These are phyloP conservation scores for Ampelomyces quisqualis DNA, from an alignment of 2,329 filamentous ascomycete species.

Conservation along the genomic window DNA sequence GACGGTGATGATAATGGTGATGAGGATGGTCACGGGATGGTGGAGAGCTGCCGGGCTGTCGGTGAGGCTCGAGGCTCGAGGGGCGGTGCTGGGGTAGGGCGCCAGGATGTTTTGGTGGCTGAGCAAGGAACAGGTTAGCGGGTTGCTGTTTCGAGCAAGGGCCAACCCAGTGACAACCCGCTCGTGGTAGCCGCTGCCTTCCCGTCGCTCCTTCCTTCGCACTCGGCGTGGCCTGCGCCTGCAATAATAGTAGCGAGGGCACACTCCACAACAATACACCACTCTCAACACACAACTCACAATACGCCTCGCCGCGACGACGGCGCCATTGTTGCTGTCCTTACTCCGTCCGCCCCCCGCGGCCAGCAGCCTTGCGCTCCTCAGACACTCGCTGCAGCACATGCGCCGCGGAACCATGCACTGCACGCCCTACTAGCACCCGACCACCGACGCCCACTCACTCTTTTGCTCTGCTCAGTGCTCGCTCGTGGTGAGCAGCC, in stretches of 20 bases:
- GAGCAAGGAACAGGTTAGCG: conserved; percentile 30
- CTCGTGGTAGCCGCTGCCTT: conserved; percentile 25
- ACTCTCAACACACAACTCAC: too few species aligned
- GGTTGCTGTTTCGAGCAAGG: conserved; percentile 15
- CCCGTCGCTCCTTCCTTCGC: conserved; percentile 25
- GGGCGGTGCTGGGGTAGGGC: neutral
- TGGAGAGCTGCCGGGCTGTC: too few species aligned
- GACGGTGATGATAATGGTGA: conserved; percentile 6
- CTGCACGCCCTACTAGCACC: conserved; percentile 24
- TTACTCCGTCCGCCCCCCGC: conserved; percentile 31
- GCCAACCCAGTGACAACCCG: conserved; percentile 29
- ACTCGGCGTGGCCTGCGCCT: conserved; percentile 13
- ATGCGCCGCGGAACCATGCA: conserved; percentile 33
- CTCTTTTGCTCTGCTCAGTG: conserved; percentile 29
- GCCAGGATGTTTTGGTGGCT: conserved; percentile 8
- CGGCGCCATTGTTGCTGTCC: conserved; percentile 9
- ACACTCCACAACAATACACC: conserved; percentile 12
- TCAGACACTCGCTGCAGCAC: conserved; percentile 37
- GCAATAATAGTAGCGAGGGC: conserved; percentile 9
- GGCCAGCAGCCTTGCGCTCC: conserved; percentile 29
- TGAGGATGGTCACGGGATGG: too few species aligned
- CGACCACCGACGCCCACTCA: conserved; percentile 13
- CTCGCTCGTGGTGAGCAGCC: conserved; percentile 41
- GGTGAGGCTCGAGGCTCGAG: too few species aligned
- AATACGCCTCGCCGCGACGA: conserved; percentile 3